Conservation (phyloP, 106 monocot species). For the Amphibolis antarctica region DNA sequence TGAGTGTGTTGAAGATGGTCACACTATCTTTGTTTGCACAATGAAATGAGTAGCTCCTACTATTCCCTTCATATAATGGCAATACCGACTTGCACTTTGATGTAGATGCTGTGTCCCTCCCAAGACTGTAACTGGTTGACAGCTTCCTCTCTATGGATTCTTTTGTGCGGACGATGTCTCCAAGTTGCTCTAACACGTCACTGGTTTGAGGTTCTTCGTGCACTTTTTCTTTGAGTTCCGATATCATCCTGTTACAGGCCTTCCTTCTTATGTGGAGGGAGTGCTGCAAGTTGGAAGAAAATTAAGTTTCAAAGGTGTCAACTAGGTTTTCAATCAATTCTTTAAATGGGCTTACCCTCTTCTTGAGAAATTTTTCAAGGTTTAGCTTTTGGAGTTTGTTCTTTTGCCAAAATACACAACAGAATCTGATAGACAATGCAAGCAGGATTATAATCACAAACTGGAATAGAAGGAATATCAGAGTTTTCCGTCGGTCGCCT, state of each 20-base stretch:
- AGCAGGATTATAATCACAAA: conserved; percentile 34
- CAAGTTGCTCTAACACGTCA: conserved; percentile 43
- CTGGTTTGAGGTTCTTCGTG: conserved; percentile 20
- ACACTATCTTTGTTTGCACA: conserved; percentile 39
- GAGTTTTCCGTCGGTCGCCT: conserved; percentile 38
- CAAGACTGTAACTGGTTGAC: conserved; percentile 60
- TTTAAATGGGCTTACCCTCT: conserved; percentile 36
- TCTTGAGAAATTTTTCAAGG: conserved; percentile 59
- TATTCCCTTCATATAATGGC: conserved; percentile 42
- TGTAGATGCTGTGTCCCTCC: conserved; percentile 26
- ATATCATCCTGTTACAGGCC: conserved; percentile 40
- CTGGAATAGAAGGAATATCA: conserved; percentile 51
- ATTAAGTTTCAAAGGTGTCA: background rate
- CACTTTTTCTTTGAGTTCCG: conserved; percentile 44
- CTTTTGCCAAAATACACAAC: conserved; percentile 82
- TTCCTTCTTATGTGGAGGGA: conserved; percentile 50
- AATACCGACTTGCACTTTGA: conserved; percentile 19
- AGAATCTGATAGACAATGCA: conserved; percentile 38
- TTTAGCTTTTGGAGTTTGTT: conserved; percentile 60
- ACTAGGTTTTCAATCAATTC: background rate
- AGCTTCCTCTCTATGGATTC: conserved; percentile 63
- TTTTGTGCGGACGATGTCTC: conserved; percentile 43
- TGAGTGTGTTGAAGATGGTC: conserved; percentile 46
- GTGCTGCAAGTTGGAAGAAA: conserved; percentile 23
- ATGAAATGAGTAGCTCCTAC: conserved; percentile 57